A percentile compares a stretch with the other conserved stretches of the same genome.
These are phyloP conservation scores for Marasmius tenuissimus DNA, from an alignment of 1,284 basidiomycete species.

Conservation along the genomic window DNA sequence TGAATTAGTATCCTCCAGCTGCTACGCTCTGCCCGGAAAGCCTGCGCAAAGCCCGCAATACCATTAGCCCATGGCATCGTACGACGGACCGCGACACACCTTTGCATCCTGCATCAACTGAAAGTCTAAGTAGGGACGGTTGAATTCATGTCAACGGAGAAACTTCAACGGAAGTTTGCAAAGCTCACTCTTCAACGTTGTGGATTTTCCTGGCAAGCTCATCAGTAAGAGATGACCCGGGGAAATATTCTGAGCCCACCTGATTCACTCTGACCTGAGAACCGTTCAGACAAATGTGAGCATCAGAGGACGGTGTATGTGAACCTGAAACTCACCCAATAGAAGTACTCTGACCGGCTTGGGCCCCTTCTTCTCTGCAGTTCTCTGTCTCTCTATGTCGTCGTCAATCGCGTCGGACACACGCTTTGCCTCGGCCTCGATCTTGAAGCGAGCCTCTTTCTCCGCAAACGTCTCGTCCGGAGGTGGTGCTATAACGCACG, in stretches of 20 bases:
- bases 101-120: slow-evolving; percentile 63
- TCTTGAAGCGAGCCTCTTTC: slow-evolving; percentile 45
- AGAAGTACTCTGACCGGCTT: slow-evolving; percentile 66
- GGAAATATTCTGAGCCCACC: slow-evolving; percentile 38
- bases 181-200: slow-evolving; percentile 57
- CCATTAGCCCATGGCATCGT: not conserved
- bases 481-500: slow-evolving; percentile 51
- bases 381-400: slow-evolving; percentile 57
- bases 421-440: slow-evolving; percentile 59
- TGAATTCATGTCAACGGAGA: not conserved
- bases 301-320: not conserved
- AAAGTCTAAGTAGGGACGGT: slow-evolving; percentile 45
- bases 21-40: slow-evolving; percentile 57
- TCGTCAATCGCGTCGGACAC: slow-evolving; percentile 72
- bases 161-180: not conserved
- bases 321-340: slow-evolving; percentile 50
- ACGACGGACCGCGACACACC: slow-evolving; percentile 27
- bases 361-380: slow-evolving; percentile 48
- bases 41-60: slow-evolving; percentile 29
- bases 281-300: not conserved
- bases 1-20: slow-evolving; percentile 74
- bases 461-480: slow-evolving; percentile 55
- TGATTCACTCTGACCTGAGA: slow-evolving; percentile 72
- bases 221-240: not conserved
- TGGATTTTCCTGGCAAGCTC: slow-evolving; percentile 52